Evolutionary conservation across 768 basidiomycete species (phyloP).

Genomic region (Boletus rubescentipes): DNA sequence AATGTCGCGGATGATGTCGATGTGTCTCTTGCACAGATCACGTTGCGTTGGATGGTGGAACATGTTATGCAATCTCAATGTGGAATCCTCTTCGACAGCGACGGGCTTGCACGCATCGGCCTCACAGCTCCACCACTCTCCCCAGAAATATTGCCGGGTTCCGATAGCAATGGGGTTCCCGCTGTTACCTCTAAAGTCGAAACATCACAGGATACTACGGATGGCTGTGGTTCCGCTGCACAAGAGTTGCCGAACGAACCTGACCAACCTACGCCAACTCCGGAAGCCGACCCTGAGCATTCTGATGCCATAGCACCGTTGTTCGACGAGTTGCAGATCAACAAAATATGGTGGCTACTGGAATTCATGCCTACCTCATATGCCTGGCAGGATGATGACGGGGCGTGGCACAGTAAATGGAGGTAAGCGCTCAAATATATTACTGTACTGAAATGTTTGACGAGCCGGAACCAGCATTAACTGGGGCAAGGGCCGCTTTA

Average conservation of each 20-base stretch:
- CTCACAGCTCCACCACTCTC: conserved; percentile 24
- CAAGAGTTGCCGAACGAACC: not conserved
- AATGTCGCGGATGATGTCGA: conserved; percentile 42
- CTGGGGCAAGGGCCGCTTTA: conserved; percentile 55
- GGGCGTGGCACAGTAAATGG: conserved; percentile 53
- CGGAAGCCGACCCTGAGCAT: conserved; percentile 10
- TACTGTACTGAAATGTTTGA: not conserved
- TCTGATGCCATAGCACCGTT: conserved; percentile 47
- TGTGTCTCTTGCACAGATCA: conserved; percentile 53
- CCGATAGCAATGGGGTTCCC: not conserved
- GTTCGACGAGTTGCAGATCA: conserved; percentile 48
- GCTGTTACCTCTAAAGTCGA: not conserved
- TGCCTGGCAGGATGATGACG: conserved; percentile 55
- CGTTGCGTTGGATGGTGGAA: conserved; percentile 79
- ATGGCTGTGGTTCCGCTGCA: not conserved
- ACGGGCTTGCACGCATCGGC: conserved; percentile 45
- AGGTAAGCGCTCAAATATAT: conserved; percentile 42
- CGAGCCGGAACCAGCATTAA: conserved; percentile 33
- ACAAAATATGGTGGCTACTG: conserved; percentile 65
- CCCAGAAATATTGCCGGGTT: not conserved
- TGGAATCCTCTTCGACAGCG: conserved; percentile 56
- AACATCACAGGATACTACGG: not conserved
- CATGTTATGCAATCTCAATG: conserved; percentile 58
- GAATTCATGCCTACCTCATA: conserved; percentile 60
- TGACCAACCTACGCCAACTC: not conserved